Base-by-base conservation (phyloP, 2,329 filamentous ascomycete species). In the Monilinia fructicola region DNA sequence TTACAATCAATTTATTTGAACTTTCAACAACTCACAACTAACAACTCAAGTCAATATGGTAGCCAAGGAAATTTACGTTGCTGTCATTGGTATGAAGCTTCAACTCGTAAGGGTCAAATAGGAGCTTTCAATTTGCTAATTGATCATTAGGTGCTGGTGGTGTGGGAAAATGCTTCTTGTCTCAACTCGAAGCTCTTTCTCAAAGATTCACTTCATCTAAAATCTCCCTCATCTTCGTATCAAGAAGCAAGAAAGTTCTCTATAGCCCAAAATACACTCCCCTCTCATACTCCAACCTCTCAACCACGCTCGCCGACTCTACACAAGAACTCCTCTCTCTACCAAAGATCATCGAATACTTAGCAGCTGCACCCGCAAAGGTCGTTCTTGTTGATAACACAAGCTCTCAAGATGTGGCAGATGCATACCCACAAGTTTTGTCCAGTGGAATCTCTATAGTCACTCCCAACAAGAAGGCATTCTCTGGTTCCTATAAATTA, bases 401-500 rank as follows among this genome's bases (percentile, higher is more conserved):
- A 63, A 96, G 91, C 79, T 93, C 92, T 73, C 90, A 94, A 74
- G 88, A 90, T 70, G 84, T 99, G 40, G 95, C 94, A 59, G 86
- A 91, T 69, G 81, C 86, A 40, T 99, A 99, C 79, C 93, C 95
- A 1, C 78, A 85, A 56, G 91, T 96, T 78, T 82, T 99, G 69
- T 84, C 86, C 74, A 86, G 87, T 70, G 94, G 93, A 16, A 89
- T 99, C 78, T 94, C 88, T 78, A 87, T 99, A 73, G 92, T 98
- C 38, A 99, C 95, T 0, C 93, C 95, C 54, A 99, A 98, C 84
- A 99, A 99, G 83, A 99, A 99, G 81, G 94, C 91, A 18, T 99
- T 99, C 80, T 96, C 92, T 0, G 88, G 90, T 67, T 87, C 86
- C 55, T 88, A 91, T 74, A 83, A 87, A 73, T 82, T 97, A 66